These are phyloP conservation scores for Camelina laxa DNA, from an alignment of 345 rosid species.

Conservation along the genomic window DNA sequence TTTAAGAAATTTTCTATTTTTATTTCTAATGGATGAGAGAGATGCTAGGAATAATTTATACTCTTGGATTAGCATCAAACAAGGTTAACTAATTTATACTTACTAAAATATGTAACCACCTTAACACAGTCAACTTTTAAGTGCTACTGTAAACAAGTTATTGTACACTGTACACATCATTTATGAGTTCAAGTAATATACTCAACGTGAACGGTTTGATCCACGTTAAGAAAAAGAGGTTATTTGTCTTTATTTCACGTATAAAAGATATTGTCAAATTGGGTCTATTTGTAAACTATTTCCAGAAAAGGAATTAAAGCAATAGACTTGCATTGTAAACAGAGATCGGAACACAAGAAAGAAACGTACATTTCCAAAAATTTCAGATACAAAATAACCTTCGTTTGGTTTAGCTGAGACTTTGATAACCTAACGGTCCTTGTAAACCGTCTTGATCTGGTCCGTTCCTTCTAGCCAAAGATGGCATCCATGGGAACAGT, in stretches of 20 bases:
- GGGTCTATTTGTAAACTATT: background rate
- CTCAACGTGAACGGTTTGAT: too few relatives aligned
- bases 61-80: slow-evolving; percentile 35
- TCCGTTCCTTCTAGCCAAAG: slow-evolving; percentile 65
- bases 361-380: slow-evolving; percentile 23
- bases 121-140: background rate
- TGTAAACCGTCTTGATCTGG: slow-evolving; percentile 61
- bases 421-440: slow-evolving; percentile 86
- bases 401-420: slow-evolving; percentile 57
- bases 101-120: background rate
- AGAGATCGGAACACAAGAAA: background rate
- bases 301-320: background rate
- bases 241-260: too few relatives aligned
- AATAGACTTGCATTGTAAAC: slow-evolving; percentile 3
- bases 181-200: too few relatives aligned
- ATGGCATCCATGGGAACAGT: slow-evolving; percentile 92
- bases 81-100: slow-evolving; percentile 5
- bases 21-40: slow-evolving; percentile 28
- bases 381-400: slow-evolving; percentile 8
- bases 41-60: slow-evolving; percentile 23
- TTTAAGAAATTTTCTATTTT: background rate
- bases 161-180: background rate
- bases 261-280: background rate
- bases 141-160: background rate
- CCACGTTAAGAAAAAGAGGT: too few relatives aligned